Conservation (phyloP, 2,329 filamentous ascomycete species). For the Pseudogymnoascus sp. region DNA sequence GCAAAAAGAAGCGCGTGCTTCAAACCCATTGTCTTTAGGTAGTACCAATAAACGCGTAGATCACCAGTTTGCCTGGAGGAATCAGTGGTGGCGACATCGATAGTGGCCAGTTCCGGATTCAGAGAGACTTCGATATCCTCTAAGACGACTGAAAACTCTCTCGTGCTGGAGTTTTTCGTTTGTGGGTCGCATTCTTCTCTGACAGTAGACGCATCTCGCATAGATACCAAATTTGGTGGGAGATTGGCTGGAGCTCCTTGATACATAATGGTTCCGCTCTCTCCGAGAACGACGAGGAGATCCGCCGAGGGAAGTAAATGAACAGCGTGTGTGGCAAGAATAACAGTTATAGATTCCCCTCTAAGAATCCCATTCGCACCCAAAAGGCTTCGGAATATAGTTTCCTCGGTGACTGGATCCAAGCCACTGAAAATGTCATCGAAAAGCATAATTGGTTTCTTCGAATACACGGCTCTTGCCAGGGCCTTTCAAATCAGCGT, state of each 20-base stretch:
- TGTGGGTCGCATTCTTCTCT: background rate
- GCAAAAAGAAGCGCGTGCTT: background rate
- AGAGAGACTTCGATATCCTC: background rate
- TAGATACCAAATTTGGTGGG: background rate
- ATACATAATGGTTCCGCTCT: constrained; percentile 10
- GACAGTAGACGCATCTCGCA: background rate
- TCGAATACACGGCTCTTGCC: constrained; percentile 21
- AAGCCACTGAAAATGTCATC: constrained; percentile 22
- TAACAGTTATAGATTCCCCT: constrained; percentile 25
- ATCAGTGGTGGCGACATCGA: background rate
- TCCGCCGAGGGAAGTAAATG: constrained; percentile 4
- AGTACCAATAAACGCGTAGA: constrained; percentile 23
- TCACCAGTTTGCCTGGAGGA: constrained; percentile 19
- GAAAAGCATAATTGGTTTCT: constrained; percentile 16
- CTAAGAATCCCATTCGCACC: constrained; percentile 11
- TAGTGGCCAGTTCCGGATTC: background rate
- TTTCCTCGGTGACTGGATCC: constrained; percentile 17
- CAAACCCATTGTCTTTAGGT: constrained; percentile 23
- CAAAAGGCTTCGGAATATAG: constrained; percentile 14
- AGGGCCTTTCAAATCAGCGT: constrained; percentile 13
- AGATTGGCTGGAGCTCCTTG: constrained; percentile 9
- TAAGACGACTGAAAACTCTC: background rate
- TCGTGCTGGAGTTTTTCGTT: background rate
- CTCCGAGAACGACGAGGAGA: constrained; percentile 12
- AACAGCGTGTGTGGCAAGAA: constrained; percentile 27